Percentiles rank a stretch among this genome's conserved stretches.
Conservation (phyloP, 345 rosid species). For the Trapa incisa region DNA sequence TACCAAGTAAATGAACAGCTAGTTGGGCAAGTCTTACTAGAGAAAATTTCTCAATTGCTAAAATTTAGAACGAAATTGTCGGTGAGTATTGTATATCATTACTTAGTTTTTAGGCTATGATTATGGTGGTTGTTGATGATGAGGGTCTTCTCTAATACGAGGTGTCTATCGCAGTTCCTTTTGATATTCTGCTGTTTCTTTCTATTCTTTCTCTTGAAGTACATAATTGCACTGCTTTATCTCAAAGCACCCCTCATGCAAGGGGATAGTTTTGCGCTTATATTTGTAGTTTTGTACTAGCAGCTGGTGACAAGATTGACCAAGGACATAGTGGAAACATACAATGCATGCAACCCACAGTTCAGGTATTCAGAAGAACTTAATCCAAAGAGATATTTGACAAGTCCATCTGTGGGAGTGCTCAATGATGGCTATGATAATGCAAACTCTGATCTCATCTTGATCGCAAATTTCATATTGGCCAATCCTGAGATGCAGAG, state of each 20-base stretch:
- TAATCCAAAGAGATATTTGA: conserved; percentile 92
- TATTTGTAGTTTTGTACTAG: conserved; percentile 25
- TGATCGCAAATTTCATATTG: conserved; percentile 62
- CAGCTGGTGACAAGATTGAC: conserved; percentile 84
- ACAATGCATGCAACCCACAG: conserved; percentile 73
- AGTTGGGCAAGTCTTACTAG: neutral
- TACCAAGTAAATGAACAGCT: neutral
- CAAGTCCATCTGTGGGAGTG: conserved; percentile 84
- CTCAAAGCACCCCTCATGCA: neutral
- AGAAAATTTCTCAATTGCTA: neutral
- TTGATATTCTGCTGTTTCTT: neutral
- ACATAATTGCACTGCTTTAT: neutral
- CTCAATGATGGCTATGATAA: conserved; percentile 93
- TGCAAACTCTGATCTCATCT: conserved; percentile 87
- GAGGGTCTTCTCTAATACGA: neutral
- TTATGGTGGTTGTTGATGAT: neutral
- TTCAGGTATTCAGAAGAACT: conserved; percentile 86
- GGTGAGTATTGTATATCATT: neutral
- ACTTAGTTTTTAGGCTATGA: neutral
- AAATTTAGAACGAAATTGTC: neutral
- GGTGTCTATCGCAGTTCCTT: neutral
- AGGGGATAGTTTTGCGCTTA: neutral
- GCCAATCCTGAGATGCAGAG: conserved; percentile 60
- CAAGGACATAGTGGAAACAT: conserved; percentile 78
- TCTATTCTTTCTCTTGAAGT: neutral